Base-by-base conservation (phyloP, 495 filamentous ascomycete species). In the Penicillium lagena region DNA sequence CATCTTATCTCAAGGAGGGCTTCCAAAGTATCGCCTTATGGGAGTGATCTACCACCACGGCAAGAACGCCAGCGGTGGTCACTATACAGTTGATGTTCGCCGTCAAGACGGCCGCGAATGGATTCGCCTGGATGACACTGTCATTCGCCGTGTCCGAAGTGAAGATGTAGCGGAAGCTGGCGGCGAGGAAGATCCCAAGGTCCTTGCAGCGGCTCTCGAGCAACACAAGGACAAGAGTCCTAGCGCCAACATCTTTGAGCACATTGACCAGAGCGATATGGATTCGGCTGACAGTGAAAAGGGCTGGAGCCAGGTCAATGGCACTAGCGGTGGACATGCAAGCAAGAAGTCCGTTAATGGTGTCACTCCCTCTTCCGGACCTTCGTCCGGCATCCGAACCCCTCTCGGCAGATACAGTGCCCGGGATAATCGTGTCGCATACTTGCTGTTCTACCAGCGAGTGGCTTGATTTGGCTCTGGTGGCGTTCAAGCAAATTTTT, bases 21-120 rank as follows among this genome's bases (percentile, higher is more conserved):
- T 83, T 29, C 87, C 88, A 1, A 84, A 81, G 58, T 98, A 98
- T 60, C 78, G 79, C 13, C 78, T 98, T 4, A 89, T 81, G 56
- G 83, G 84, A n/a, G 93, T 94, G 15, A 89, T 98, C 29, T 98
- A 98, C 57, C 93, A 98, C 54, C 94, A 97, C 47, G 93, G 93
- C 35, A 96, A 94, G 67, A 90, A 89, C 57, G 93, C 93, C 17
- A 88, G 86, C 47, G 90, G 87, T 36, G 93, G 93, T 13, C 93
- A 98, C 58, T 98, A 98, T 60, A 98, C 93, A 2, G 94, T 94
- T 2, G 93, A 98, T 66, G 87, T 96, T 17, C 81, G 89, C 35
- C 85, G 93, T 29, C 93, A 97, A 63, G 93, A 98, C 53, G 87
- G 86, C 12, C 79, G 80, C 30, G 91, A 95, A 62, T 98, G 93